Conservation (phyloP, 2,329 filamentous ascomycete genomes). For the Ilyonectria robusta region DNA sequence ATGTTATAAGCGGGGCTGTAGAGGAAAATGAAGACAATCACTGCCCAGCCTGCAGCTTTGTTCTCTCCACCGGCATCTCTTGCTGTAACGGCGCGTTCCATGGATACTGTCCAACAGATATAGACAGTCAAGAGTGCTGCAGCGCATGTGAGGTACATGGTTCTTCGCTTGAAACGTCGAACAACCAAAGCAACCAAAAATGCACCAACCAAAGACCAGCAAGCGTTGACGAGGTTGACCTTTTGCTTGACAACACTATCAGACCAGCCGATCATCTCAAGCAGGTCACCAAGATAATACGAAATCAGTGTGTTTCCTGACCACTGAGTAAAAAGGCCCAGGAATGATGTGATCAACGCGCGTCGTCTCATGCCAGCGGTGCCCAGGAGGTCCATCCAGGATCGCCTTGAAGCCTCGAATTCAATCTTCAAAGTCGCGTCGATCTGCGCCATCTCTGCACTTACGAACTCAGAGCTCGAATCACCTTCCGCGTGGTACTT, state of each 20-base stretch:
- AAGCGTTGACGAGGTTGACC: constrained; percentile 2
- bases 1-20: constrained; percentile 10
- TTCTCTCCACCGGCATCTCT: constrained; percentile 46
- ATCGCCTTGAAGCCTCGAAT: constrained; percentile 63
- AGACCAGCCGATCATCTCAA: constrained; percentile 15
- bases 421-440: constrained; percentile 69
- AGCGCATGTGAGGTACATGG: constrained; percentile 55
- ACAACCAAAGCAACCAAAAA: neutral
- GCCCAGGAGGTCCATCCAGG: constrained; percentile 66
- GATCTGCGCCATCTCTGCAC: constrained; percentile 74
- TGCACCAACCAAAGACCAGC: constrained; percentile 4
- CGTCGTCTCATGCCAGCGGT: constrained; percentile 65
- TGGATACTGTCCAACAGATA: constrained; percentile 66
- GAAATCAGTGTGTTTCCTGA: constrained; percentile 61
- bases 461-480: constrained; percentile 64
- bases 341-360: constrained; percentile 62
- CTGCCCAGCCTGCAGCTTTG: constrained; percentile 54
- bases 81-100: constrained; percentile 55
- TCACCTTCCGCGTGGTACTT: constrained; percentile 68
- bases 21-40: constrained; percentile 65
- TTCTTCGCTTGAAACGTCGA: constrained; percentile 17
- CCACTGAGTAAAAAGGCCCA: constrained; percentile 68
- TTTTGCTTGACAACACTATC: constrained; percentile 6
- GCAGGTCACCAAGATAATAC: constrained; percentile 39
- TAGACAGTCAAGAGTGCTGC: constrained; percentile 65